Evolutionary conservation across 176 grass and related monocot genomes (phyloP).

Genomic region (Themeda triandra): DNA sequence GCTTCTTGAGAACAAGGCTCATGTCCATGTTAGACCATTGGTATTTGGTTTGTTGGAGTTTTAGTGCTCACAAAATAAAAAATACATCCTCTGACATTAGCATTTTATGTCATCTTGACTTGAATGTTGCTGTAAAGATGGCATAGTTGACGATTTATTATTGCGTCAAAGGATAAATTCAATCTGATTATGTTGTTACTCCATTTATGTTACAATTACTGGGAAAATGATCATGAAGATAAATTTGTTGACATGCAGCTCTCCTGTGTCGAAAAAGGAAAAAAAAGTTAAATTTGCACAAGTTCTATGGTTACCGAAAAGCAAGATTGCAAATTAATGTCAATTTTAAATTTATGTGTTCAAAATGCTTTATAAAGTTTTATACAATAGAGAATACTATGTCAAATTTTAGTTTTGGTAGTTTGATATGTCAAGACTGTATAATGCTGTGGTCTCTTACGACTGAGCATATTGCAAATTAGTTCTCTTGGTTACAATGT

Average conservation of each 20-base stretch:
- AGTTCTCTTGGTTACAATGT: background rate
- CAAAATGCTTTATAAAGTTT: background rate
- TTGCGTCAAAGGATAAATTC: background rate
- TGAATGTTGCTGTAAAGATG: background rate
- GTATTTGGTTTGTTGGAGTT: slow-evolving; percentile 18
- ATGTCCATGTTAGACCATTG: background rate
- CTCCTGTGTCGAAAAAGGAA: background rate
- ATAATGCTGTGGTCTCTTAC: background rate
- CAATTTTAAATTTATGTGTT: background rate
- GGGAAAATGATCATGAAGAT: background rate
- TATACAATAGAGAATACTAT: background rate
- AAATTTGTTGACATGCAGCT: background rate
- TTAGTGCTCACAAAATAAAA: background rate
- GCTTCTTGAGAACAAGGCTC: no score
- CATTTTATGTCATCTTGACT: background rate
- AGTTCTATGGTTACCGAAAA: background rate
- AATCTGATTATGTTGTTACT: background rate
- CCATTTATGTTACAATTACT: background rate
- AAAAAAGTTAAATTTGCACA: background rate
- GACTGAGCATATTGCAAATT: background rate
- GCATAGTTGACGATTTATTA: no score
- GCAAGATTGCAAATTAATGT: background rate
- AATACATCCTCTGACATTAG: background rate
- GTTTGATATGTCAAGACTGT: background rate
- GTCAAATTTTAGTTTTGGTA: background rate